Evolutionary conservation across 805 yeast species (phyloP).

Genomic region (Candida taoyuanica): DNA sequence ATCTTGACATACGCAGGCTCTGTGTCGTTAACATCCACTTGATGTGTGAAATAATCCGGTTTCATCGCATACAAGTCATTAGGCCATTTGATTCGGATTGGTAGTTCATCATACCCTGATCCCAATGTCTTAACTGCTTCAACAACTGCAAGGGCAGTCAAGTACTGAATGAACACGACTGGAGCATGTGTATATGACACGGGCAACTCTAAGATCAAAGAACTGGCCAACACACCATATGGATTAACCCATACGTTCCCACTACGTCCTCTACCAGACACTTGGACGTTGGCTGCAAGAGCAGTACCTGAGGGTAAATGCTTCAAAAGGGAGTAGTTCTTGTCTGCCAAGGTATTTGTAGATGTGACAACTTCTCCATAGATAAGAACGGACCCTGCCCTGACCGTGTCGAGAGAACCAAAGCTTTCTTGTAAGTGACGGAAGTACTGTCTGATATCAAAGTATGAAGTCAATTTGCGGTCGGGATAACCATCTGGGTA

Average conservation of each 20-base stretch:
- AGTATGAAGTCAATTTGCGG: constrained; percentile 60
- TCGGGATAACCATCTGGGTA: constrained; percentile 45
- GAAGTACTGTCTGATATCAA: constrained; percentile 58
- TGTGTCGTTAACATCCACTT: constrained; percentile 41
- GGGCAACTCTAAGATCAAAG: constrained; percentile 59
- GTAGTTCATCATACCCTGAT: constrained; percentile 66
- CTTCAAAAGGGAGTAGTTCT: constrained; percentile 55
- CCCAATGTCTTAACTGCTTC: constrained; percentile 64
- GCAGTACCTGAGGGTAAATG: constrained; percentile 64
- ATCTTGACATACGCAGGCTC: constrained; percentile 72
- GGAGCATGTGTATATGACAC: constrained; percentile 42
- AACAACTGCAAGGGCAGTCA: constrained; percentile 77
- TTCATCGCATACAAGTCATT: constrained; percentile 79
- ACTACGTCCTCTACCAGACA: constrained; percentile 91
- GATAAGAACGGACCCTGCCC: constrained; percentile 58
- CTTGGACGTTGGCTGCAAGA: constrained; percentile 74
- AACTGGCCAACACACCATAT: constrained; percentile 80
- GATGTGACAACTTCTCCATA: constrained; percentile 92
- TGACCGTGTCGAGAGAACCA: constrained; percentile 28
- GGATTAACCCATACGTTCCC: constrained; percentile 96
- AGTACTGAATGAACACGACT: constrained; percentile 81
- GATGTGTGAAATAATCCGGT: constrained; percentile 51
- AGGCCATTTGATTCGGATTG: constrained; percentile 91
- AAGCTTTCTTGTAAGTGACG: constrained; percentile 33
- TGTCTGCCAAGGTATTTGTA: constrained; percentile 73